Evolutionary conservation across 1,139 yeast species (phyloP), one percentile per base, ranked within the genome.

Genomic region (Candida glucosophila): DNA sequence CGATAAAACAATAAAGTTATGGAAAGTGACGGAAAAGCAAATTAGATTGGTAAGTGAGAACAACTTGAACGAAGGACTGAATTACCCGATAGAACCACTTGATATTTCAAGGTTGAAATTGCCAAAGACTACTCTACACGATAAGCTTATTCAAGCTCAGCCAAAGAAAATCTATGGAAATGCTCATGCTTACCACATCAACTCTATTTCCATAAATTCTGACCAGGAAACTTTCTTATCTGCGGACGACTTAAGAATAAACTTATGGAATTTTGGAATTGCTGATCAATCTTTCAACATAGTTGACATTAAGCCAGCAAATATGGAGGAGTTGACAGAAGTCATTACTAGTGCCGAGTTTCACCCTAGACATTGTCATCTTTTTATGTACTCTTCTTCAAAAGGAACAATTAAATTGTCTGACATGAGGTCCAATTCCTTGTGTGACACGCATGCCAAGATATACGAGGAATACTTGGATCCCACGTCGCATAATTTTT

Each of bases 271-370:
- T 52, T 63, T 88, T 42, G 90, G 86, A 28, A 83, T 86, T 42
- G 86, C 95, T 20, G 96, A 90, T 54, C 96, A 90, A 58, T 77
- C 92, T 42, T 92, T 92, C 58, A 92, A 82, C 53, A 88, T 92
- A 41, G 98, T 92, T 34, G 98, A 92, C 55, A 92, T 92, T 45
- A 88, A 92, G 55, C 99, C 99, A 5, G 83, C 90, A 12, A 86
- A 88, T 55, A 92, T 92, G 98, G 99, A 92, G 59, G 99, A 92
- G 56, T 71, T 92, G 45, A 90, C 98, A 9, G 98, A 92, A 55
- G 98, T 92, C 28, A 90, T 92, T 40, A 92, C 99, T n/a, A 75
- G 92, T 44, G 94, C 97, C 3, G 95, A 88, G 52, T 90, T 92
- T 60, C 98, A 92, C 52, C 98, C 99, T 10, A 61, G 63, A 28